These are phyloP conservation scores for Colletotrichum simmondsii DNA, from an alignment of 2,329 filamentous ascomycete genomes.

Conservation along the genomic window DNA sequence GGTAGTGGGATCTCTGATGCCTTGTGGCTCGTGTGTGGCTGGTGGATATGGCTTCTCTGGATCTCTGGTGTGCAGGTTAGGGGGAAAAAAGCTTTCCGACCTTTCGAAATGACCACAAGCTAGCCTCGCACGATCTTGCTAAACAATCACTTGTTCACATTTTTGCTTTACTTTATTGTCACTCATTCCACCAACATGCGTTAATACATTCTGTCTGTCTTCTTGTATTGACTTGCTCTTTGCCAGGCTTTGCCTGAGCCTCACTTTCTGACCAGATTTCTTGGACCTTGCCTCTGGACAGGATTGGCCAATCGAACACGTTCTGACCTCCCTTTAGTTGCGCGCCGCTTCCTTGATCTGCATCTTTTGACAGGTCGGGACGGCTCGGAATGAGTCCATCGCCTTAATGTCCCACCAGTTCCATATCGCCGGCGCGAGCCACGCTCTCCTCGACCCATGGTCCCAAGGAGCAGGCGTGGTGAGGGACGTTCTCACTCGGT, in stretches of 20 bases:
- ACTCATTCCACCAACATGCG: constrained; percentile 25
- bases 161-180: constrained; percentile 8
- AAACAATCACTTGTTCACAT: background rate
- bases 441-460: constrained; percentile 43
- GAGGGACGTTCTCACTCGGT: constrained; percentile 49
- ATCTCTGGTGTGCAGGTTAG: background rate
- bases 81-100: constrained; percentile 2
- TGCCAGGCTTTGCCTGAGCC: background rate
- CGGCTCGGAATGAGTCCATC: background rate
- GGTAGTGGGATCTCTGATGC: background rate
- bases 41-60: background rate
- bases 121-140: background rate
- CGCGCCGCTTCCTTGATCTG: background rate
- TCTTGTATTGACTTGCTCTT: background rate
- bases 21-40: background rate
- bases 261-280: background rate
- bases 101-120: background rate
- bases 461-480: constrained; percentile 47
- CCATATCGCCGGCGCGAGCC: constrained; percentile 29
- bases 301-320: constrained; percentile 5
- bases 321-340: constrained; percentile 4
- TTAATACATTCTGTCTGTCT: background rate
- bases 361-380: background rate
- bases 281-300: background rate
- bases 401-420: constrained; percentile 29